Base-by-base conservation (phyloP, 2,329 filamentous ascomycete genomes). In the Fusarium brevicatenulatum region DNA sequence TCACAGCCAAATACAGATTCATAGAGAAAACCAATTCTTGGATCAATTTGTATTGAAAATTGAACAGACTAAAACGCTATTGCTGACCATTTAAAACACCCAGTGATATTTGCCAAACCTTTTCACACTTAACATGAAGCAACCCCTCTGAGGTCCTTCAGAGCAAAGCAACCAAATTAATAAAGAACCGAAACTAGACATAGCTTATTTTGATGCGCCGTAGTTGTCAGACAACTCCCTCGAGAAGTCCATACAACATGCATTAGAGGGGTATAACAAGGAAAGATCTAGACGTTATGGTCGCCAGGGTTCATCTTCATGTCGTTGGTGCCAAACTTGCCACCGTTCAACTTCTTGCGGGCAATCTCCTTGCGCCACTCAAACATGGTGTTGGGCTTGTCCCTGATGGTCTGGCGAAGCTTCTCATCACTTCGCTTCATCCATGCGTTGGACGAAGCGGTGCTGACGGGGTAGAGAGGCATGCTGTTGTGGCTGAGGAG, bases 381-480 rank as follows among this genome's bases (percentile, higher is more conserved):
- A 63, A 84, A 84, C 5, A 79, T 78, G 34, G 77, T 79, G 37
- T 68, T 72, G 28, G 84, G 83, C 79, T 81, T 85, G 74, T 61
- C 84, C 80, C 60, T 82, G 79, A 85, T 83, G 5, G 81, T 76
- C 12, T 81, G 71, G 28, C 80, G 78, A 39, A 85, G 76, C 75
- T 80, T 82, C 44, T 82, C 77, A 66, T 85, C 84, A 63, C 82
- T 82, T 23, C 83, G 78, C 70, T 80, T 71, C 80, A 83, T 78
- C 84, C 84, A 85, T 19, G 78, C 72, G 40, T 73, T 77, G 30
- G 80, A 78, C 2, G 82, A 76, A 0, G 83, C 82, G 21, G 78
- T 80, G 77, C 83, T 85, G 63, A 91, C 81, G 3, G 90, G 90
- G 80, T 86, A 91, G 50, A 91, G 80, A 3, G 89, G 86, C 78